Evolutionary conservation across 805 yeast species (phyloP).

Genomic region (Candida pini): DNA sequence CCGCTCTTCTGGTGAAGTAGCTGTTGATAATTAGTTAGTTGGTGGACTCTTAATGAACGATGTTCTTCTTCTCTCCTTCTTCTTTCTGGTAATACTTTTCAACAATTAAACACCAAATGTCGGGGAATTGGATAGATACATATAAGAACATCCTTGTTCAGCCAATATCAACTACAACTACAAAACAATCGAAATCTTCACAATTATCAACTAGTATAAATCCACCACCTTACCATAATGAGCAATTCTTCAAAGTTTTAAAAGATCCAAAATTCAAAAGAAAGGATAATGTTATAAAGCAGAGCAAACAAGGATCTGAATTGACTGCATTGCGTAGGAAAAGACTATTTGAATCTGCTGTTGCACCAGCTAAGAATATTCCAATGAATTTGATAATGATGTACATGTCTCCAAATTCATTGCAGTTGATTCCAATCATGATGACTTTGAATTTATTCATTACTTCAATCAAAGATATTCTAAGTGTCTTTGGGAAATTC

Average conservation of each 20-base stretch:
- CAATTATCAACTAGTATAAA: slow-evolving; percentile 1
- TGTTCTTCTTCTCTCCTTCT: too few relatives aligned
- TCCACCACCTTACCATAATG: slow-evolving; percentile 18
- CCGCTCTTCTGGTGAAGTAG: too few relatives aligned
- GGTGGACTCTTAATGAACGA: too few relatives aligned
- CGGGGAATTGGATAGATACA: slow-evolving; percentile 3
- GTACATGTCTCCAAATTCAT: slow-evolving; percentile 85
- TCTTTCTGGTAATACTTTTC: too few relatives aligned
- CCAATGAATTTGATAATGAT: slow-evolving; percentile 90
- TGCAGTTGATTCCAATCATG: slow-evolving; percentile 86
- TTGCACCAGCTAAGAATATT: slow-evolving; percentile 72
- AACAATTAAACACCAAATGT: too few relatives aligned
- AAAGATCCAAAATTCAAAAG: slow-evolving; percentile 9
- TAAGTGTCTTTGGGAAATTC: slow-evolving; percentile 53
- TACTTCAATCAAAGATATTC: slow-evolving; percentile 69
- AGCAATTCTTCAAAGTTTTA: slow-evolving; percentile 11
- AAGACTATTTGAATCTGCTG: slow-evolving; percentile 84
- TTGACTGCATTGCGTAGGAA: slow-evolving; percentile 40
- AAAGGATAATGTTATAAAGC: background rate
- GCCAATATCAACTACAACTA: background rate
- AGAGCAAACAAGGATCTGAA: slow-evolving; percentile 10
- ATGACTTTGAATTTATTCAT: slow-evolving; percentile 82
- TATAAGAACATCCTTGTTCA: background rate
- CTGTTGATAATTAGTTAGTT: too few relatives aligned
- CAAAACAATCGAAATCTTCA: background rate